Base-by-base conservation (phyloP, 495 filamentous ascomycete genomes). In the Parathielavia appendiculata region DNA sequence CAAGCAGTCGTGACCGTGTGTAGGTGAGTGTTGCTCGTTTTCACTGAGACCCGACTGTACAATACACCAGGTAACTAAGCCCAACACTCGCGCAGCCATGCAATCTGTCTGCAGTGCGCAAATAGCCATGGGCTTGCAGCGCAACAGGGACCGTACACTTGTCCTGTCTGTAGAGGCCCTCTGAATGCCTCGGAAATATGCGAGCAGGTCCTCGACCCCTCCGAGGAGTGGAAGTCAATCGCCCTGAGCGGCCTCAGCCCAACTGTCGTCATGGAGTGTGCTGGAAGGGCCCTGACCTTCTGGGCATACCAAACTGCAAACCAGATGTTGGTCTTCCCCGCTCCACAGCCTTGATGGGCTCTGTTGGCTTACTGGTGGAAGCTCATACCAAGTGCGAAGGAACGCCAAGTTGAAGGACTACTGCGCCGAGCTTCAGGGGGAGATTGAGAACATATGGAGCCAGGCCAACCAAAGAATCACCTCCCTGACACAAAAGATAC, bases 201-300 rank as follows among this genome's bases (percentile, higher is more conserved):
- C 19, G 85, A 87, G 1, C 79, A 85, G 52, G 34, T 56, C 47
- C 78, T 98, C 35, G 90, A 89, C 56, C 92, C 92, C 0, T 85
- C 87, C 0, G 92, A 97, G 68, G 93, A 96, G 60, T 97, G 95
- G 78, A 96, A 96, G 67, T 92, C 90, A 0, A 90, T 89, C 59
- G 86, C 93, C 11, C 75, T 98, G 14, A 90, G 89, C 69, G 93
- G 93, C 0, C 73, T 96, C 7, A 88, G 82, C 54, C 93, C 93
- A 2, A 86, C 81, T 40, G 81, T 86, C 12, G 89, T 98, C 53
- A 91, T 96, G 81, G 93, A 97, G 66, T 95, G 90, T 64, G 88
- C 92, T 50, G 87, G 87, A 13, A 81, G 90, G 56, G 93, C 86
- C 5, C 70, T 97, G 54, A 83, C 79, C 16, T 97, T 97, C 66